A percentile compares a stretch with the other conserved stretches of the same genome.
These are phyloP conservation scores for Baudoinia panamericana DNA, from an alignment of 495 filamentous ascomycete genomes.

Conservation along the genomic window DNA sequence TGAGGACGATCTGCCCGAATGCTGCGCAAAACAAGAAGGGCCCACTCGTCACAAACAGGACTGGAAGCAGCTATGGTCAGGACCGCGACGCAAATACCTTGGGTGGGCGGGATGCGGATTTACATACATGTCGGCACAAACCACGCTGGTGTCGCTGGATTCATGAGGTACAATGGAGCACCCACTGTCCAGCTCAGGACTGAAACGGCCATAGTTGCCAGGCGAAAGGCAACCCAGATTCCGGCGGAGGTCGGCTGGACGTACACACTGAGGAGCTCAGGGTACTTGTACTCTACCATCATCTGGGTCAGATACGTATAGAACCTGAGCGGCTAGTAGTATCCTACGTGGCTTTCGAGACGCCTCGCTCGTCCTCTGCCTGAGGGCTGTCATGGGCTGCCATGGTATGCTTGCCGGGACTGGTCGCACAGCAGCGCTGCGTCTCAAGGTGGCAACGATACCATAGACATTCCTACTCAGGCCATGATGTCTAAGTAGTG, in stretches of 20 bases:
- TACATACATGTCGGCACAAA: conserved; percentile 36
- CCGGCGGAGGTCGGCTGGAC: conserved; percentile 60
- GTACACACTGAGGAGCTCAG: conserved; percentile 56
- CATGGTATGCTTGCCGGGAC: not conserved
- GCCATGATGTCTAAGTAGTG: not conserved
- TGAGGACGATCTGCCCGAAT: conserved; percentile 30
- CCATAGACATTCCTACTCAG: too few species aligned
- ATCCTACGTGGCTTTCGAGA: not conserved
- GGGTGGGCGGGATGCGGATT: not conserved
- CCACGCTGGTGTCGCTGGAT: conserved; percentile 36
- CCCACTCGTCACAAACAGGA: conserved; percentile 44
- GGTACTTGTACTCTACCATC: conserved; percentile 22
- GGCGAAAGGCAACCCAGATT: conserved; percentile 51
- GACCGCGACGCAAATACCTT: not conserved
- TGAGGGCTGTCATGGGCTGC: too few species aligned
- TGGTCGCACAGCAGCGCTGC: not conserved
- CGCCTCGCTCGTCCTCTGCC: not conserved
- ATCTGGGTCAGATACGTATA: not conserved
- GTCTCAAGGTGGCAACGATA: too few species aligned
- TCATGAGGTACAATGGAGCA: conserved; percentile 43
- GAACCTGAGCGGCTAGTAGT: not conserved
- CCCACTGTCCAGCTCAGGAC: conserved; percentile 47
- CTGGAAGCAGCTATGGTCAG: conserved; percentile 26
- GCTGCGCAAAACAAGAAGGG: conserved; percentile 55
- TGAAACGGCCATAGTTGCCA: conserved; percentile 59